Base-by-base conservation (phyloP, 352 stramenopile species). In the Globisporangium nodosum region DNA sequence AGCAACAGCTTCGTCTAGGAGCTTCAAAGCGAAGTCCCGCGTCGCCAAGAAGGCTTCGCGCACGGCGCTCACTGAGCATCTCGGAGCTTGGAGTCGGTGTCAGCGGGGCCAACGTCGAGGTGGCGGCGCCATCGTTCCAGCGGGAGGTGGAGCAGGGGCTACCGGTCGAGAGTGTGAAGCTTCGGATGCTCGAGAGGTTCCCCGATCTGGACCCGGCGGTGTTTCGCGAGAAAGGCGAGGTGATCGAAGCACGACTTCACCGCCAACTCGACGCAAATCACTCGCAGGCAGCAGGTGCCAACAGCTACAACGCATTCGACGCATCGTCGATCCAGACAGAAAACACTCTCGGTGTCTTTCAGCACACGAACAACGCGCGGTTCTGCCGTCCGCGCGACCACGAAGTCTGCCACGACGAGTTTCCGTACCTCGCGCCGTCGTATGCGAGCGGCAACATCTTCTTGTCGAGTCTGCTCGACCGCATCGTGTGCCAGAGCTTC, bases 401-500 rank as follows among this genome's bases (percentile, higher is more conserved):
- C 43, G 65, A 65, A 9, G 61, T 86, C 0, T 68, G 69, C 43
- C 68, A 81, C 24, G 74, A 86, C 35, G 63, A 67, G 35, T 70
- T 78, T 33, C 76, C 81, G 24, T 87, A 68, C 45, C 64, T 91
- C 2, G 65, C 78, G 0, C 76, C 76, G 11, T 69, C 76, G 2
- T 88, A 84, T 50, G 81, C 81, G 8, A 64, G 71, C 3, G 78
- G 81, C 15, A 73, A 68, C 13, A 66, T 89, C 20, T 74, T 91
- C 45, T 39, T 91, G 7, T 77, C 63, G 0, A 86, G 66, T 40
- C 61, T 85, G 11, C 54, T 91, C 15, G 81, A 91, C 61, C 72
- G 78, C 20, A 75, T 88, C 49, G 57, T 88, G 12, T 91, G 79
- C 46, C 81, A 91, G 49, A 72, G 75, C n/a, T 91, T 91, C 49